Base-by-base conservation (phyloP, 2,329 filamentous ascomycete species). In the Dryadomyces sulphureus region DNA sequence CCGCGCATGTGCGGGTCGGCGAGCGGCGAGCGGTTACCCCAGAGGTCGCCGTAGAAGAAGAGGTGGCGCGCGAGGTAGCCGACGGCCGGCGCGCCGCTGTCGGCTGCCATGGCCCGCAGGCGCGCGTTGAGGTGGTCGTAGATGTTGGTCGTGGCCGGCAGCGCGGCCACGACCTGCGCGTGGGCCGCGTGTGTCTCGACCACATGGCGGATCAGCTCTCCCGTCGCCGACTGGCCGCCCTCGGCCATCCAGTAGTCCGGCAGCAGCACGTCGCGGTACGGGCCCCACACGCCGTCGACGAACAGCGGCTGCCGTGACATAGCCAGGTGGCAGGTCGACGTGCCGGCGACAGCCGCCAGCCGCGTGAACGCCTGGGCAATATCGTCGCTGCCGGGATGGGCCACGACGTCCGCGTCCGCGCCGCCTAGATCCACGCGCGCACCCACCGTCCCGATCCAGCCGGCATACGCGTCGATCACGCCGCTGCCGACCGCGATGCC, bases 381-480 rank as follows among this genome's bases (percentile, higher is more conserved):
- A 59, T 94, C 87, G 27, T 43, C 30, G 21, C 19, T 21, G 41
- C 27, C 27, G 63, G 94, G 93, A 32, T 16, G 35, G 45, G 5
- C 19, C 9, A 27, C 24, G 16, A 90, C 72, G 41, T 82, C 73
- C 47, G 83, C 77, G 47, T 72, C 70, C 47, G 83, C 77, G 48
- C 71, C 66, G 36, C 73, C 71, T 16, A 93, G 74, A 53, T 87
- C 75, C 55, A 95, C 86, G 63, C 95, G 95, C 50, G 92, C 90
- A 48, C 92, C 92, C n/a, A 98, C 92, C 1, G 92, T 96, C 50
- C 92, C 92, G 54, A 98, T 92, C 92, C 92, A 98, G 52, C 92
- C 92, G 49, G 92, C 92, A 58, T 98, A 98, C 17, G 92, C 92
- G 61, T 98, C 92, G 58, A 98, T 98, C 52, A 98, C 92, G 62